These are phyloP conservation scores for Nicotiana otophora DNA, from an alignment of 257 asterid species.

Conservation along the genomic window DNA sequence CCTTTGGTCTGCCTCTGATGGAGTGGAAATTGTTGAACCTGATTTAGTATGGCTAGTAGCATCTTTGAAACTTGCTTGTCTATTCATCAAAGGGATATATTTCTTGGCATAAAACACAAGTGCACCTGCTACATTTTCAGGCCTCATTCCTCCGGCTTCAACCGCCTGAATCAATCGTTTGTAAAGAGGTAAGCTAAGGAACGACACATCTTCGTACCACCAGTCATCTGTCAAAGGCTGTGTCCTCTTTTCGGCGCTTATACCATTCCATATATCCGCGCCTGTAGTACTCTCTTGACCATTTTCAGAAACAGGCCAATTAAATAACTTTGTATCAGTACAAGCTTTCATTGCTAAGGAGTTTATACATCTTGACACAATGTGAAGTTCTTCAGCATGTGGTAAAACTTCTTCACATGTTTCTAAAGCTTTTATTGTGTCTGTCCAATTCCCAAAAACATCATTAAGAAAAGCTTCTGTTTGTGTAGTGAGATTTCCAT, in stretches of 20 bases:
- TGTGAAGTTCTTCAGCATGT: slow-evolving; percentile 14
- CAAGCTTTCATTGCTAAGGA: slow-evolving; percentile 17
- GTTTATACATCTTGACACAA: slow-evolving; percentile 12
- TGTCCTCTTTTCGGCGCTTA: background rate
- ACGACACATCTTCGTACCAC: slow-evolving; percentile 15
- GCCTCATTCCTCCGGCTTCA: slow-evolving; percentile 1
- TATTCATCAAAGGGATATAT: slow-evolving; percentile 14
- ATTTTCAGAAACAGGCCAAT: slow-evolving; percentile 11
- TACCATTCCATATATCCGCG: slow-evolving; percentile 9
- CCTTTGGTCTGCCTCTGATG: slow-evolving; percentile 18
- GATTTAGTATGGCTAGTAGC: slow-evolving; percentile 5
- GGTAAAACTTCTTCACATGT: slow-evolving; percentile 15
- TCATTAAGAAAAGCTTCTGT: slow-evolving; percentile 5
- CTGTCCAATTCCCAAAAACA: slow-evolving; percentile 11
- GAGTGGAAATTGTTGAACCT: slow-evolving; percentile 1
- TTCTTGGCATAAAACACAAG: slow-evolving; percentile 18
- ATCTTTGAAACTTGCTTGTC: slow-evolving; percentile 12
- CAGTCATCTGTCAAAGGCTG: slow-evolving; percentile 10
- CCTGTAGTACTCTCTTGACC: background rate
- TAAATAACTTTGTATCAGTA: slow-evolving; percentile 7
- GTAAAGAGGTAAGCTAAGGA: slow-evolving; percentile 14
- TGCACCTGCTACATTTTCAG: slow-evolving; percentile 15
- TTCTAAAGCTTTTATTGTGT: slow-evolving; percentile 12
- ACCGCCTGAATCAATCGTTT: slow-evolving; percentile 15
- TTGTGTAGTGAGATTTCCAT: slow-evolving; percentile 10